Evolutionary conservation across 2,329 filamentous ascomycete genomes (phyloP).

Genomic region (Claviceps digitariae): DNA sequence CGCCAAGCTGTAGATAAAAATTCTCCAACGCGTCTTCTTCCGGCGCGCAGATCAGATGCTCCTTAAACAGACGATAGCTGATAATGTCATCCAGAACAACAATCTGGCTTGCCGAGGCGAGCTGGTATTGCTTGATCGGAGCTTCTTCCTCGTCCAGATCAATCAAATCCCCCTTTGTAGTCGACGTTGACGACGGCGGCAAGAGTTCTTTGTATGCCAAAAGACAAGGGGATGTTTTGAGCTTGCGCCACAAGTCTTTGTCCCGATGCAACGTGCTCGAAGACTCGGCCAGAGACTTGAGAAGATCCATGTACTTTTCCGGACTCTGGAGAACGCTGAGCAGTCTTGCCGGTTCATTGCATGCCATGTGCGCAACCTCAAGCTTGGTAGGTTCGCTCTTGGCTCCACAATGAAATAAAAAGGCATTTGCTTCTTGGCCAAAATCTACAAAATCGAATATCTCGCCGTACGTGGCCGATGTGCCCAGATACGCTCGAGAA

Average conservation of each 20-base stretch:
- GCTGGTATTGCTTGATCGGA: slow-evolving; percentile 62
- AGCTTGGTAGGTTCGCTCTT: slow-evolving; percentile 80
- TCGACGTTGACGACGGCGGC: slow-evolving; percentile 13
- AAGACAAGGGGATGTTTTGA: slow-evolving; percentile 65
- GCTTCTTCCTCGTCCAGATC: slow-evolving; percentile 47
- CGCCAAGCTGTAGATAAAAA: slow-evolving; percentile 74
- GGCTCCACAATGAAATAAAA: slow-evolving; percentile 76
- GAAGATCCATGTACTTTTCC: slow-evolving; percentile 75
- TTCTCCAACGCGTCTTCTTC: slow-evolving; percentile 77
- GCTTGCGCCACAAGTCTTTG: slow-evolving; percentile 60
- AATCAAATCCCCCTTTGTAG: slow-evolving; percentile 30
- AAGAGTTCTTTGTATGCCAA: slow-evolving; percentile 69
- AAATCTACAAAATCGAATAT: slow-evolving; percentile 98
- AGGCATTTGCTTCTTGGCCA: slow-evolving; percentile 72
- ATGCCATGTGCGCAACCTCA: slow-evolving; percentile 75
- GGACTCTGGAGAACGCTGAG: slow-evolving; percentile 65
- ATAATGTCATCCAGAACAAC: slow-evolving; percentile 80
- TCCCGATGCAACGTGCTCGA: slow-evolving; percentile 59
- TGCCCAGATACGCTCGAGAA: slow-evolving; percentile 68
- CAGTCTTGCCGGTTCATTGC: slow-evolving; percentile 68
- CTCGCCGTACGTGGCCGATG: slow-evolving; percentile 55
- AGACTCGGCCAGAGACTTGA: slow-evolving; percentile 69
- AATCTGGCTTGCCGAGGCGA: slow-evolving; percentile 58
- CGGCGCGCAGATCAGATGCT: slow-evolving; percentile 70
- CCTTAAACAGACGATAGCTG: slow-evolving; percentile 78